Evolutionary conservation across 352 stramenopile species (phyloP), one percentile per base, ranked within the genome.

Genomic region (Aphanomyces astaci): DNA sequence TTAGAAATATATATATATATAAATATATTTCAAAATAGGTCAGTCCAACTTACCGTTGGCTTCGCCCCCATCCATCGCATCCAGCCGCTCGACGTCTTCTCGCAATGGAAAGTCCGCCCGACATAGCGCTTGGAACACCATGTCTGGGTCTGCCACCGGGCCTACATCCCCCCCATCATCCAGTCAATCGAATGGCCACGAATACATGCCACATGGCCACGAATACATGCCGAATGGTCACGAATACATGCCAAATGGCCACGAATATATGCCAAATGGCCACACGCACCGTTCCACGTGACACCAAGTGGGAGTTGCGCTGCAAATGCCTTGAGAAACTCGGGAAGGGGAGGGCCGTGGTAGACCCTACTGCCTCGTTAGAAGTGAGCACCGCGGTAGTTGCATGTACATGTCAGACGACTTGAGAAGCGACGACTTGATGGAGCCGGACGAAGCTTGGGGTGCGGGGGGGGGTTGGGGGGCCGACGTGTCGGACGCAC

Each of bases 281-380:
- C 3, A n/a, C n/a, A n/a, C 27, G 31, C 9, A 17, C 86, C 86
- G 55, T 95, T 93, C 86, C 86, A 95, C n/a, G 84, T 79, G 36
- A 92, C 60, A 53, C 84, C 82, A 24, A 95, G 72, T 19, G 86
- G 86, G 52, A 95, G 64, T 82, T 93, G 89, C 27, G 73, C 66
- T 10, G 86, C 86, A 73, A 93, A 95, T 45, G 89, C 81, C 63
- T 92, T 92, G 36, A 95, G 71, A 63, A 92, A 95, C 36, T 92
- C 80, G n/a, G 86, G 86, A 19, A 95, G 53, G 5, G 86, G 84
- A 40, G 86, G 84, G 45, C 85, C 85, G 15, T 84, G 82, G 56
- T 92, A 82, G 36, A 43, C 15, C 36, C 36, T 43, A 15, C 57
- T 85, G 74, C 66, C 82, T 90, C 49, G 17, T 32, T 17, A 62